Evolutionary conservation across 345 rosid genomes (phyloP).

Genomic region (Raphanus sativus): DNA sequence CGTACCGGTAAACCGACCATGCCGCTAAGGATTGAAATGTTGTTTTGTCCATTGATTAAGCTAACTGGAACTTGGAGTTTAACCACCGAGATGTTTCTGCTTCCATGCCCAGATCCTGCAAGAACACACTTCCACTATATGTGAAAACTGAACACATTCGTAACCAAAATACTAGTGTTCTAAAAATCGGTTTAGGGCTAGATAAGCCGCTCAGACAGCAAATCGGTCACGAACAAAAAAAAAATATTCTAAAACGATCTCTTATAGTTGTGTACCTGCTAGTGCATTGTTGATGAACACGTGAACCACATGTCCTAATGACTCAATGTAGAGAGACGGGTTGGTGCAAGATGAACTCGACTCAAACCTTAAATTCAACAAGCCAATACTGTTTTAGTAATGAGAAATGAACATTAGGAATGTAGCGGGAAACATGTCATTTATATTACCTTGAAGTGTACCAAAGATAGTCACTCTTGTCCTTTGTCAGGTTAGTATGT

Average conservation of each 20-base stretch:
- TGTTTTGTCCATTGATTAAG: constrained; percentile 52
- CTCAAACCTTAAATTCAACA: constrained; percentile 43
- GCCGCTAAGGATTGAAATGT: constrained; percentile 73
- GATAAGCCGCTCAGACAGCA: too few species aligned
- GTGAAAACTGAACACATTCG: neutral
- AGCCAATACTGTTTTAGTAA: neutral
- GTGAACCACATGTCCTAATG: constrained; percentile 69
- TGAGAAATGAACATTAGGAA: neutral
- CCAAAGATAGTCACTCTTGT: constrained; percentile 84
- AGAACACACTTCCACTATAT: neutral
- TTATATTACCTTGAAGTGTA: constrained; percentile 59
- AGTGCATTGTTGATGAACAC: constrained; percentile 54
- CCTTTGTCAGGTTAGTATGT: constrained; percentile 73
- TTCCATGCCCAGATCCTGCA: constrained; percentile 70
- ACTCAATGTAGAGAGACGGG: constrained; percentile 56
- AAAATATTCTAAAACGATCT: neutral
- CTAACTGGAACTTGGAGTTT: constrained; percentile 45
- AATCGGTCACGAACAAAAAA: neutral
- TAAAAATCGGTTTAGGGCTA: neutral
- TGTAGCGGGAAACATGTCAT: neutral
- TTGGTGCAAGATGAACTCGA: constrained; percentile 45
- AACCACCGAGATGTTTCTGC: constrained; percentile 47
- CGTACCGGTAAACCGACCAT: constrained; percentile 91
- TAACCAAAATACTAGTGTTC: neutral
- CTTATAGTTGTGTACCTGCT: constrained; percentile 28